These are phyloP conservation scores for Xylaria cubensis DNA, from an alignment of 495 filamentous ascomycete species.

Conservation along the genomic window DNA sequence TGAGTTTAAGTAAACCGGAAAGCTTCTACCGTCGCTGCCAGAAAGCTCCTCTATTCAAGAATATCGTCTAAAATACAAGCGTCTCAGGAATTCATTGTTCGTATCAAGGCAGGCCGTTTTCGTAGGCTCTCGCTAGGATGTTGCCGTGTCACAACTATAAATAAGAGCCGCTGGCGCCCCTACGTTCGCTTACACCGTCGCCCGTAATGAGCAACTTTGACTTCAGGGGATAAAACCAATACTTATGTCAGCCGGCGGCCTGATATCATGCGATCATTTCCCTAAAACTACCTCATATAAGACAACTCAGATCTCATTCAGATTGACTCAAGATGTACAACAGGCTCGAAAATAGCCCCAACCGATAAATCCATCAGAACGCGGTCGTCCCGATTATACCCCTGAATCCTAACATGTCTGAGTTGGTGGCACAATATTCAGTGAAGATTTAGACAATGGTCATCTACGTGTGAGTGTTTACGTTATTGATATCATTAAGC, in stretches of 20 bases:
- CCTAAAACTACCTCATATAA: not conserved
- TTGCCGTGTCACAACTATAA: not conserved
- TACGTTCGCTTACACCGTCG: not conserved
- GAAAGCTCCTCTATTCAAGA: not conserved
- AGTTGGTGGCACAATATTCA: not conserved
- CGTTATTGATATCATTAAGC: not conserved
- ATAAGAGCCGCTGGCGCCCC: not conserved
- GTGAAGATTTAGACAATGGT: not conserved
- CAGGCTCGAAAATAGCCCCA: not conserved
- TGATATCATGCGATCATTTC: not conserved
- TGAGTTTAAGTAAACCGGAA: not conserved
- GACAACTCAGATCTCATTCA: not conserved
- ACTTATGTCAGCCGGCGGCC: not conserved
- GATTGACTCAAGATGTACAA: not conserved
- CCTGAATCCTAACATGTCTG: not conserved
- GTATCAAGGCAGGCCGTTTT: too few relatives aligned
- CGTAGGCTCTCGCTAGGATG: not conserved
- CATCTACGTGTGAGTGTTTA: not conserved
- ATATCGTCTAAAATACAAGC: too few relatives aligned
- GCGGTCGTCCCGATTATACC: not conserved
- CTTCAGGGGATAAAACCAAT: not conserved
- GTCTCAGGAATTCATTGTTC: not conserved
- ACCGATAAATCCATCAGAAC: not conserved
- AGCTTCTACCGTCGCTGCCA: not conserved
- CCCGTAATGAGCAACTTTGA: not conserved